Conservation (phyloP, 441 rosid genomes). For the Metrosideros polymorpha region DNA sequence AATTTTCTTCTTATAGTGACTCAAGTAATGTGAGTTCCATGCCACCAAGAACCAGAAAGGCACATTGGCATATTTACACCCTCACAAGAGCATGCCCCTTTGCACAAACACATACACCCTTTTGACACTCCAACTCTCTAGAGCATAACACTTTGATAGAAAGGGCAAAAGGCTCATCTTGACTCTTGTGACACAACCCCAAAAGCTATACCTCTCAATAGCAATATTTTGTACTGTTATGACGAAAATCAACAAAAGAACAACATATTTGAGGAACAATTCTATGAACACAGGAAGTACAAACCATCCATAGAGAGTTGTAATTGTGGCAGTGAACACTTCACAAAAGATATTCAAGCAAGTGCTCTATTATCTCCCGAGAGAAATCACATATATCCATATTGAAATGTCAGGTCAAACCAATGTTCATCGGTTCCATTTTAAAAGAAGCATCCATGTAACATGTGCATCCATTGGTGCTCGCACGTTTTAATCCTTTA, state of each 20-base stretch:
- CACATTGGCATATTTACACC: background rate
- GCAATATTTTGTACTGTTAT: background rate
- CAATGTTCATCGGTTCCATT: background rate
- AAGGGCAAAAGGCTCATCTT: background rate
- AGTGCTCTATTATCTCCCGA: background rate
- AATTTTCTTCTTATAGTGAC: background rate
- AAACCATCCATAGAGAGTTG: background rate
- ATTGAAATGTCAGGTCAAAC: background rate
- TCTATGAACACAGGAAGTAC: background rate
- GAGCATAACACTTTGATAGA: background rate
- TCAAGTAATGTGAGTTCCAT: background rate
- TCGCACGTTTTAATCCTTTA: background rate
- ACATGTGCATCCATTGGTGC: background rate
- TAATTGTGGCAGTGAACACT: background rate
- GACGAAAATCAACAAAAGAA: background rate
- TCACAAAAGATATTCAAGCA: background rate
- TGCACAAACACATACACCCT: background rate
- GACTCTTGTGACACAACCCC: background rate
- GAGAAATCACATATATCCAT: background rate
- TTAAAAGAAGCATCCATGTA: background rate
- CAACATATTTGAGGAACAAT: background rate
- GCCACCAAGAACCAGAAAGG: background rate
- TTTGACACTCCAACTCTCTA: background rate
- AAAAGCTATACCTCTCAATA: background rate
- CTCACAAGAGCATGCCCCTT: background rate